Evolutionary conservation across 2,329 filamentous ascomycete species (phyloP).

Genomic region (Penicillium sp.): DNA sequence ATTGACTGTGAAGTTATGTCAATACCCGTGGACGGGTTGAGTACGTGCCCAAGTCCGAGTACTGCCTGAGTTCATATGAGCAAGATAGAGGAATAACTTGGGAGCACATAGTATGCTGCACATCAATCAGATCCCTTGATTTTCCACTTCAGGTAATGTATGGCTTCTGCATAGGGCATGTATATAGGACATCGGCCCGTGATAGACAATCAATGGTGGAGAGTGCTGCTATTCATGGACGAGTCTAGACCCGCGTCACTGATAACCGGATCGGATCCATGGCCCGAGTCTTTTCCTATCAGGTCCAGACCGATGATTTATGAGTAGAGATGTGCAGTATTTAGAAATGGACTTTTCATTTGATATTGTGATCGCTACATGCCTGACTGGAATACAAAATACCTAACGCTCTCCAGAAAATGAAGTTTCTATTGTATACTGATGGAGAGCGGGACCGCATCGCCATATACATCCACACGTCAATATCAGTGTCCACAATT

Average conservation of each 20-base stretch:
- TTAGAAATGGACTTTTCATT: background rate
- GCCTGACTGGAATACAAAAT: background rate
- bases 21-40: no score
- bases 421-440: no score
- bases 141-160: background rate
- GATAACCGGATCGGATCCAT: slow-evolving; percentile 12
- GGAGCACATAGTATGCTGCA: background rate
- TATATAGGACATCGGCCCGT: slow-evolving; percentile 13
- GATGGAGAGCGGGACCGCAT: no score
- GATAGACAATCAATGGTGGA: background rate
- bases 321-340: background rate
- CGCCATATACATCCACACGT: no score
- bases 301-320: background rate
- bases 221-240: background rate
- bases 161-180: slow-evolving; percentile 16
- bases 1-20: no score
- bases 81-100: no score
- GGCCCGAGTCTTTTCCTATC: slow-evolving; percentile 2
- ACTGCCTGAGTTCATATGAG: no score
- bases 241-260: slow-evolving; percentile 16
- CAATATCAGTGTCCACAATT: no score
- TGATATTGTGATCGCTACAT: background rate
- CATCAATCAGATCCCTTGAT: background rate
- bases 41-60: no score
- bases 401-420: slow-evolving; percentile 1